These are phyloP conservation scores for Triticum urartu DNA, from an alignment of 176 grass and related monocot genomes.

Conservation along the genomic window DNA sequence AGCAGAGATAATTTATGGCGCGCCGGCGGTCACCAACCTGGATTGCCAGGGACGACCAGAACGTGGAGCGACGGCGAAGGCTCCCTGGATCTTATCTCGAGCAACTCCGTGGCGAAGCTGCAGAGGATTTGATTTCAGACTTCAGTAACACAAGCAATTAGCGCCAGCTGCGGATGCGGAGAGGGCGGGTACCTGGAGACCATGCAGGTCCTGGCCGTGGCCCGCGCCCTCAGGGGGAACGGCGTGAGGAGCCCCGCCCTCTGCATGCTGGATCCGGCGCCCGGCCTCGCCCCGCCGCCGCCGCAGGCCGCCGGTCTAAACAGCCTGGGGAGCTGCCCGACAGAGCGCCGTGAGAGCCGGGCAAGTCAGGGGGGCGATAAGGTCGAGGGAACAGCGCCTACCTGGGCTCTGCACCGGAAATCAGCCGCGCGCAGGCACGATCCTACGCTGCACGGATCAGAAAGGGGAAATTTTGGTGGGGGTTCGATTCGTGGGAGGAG, in stretches of 20 bases:
- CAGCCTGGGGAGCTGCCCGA: conserved; percentile 29
- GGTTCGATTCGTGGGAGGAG: background rate
- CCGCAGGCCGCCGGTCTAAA: background rate
- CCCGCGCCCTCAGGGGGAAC: conserved; percentile 22
- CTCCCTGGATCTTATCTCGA: conserved; percentile 73
- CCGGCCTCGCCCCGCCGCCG: background rate
- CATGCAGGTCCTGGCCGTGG: conserved; percentile 18
- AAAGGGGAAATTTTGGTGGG: background rate
- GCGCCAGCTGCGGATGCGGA: background rate
- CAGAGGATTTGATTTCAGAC: background rate
- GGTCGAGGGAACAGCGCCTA: background rate
- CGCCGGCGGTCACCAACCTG: conserved; percentile 27
- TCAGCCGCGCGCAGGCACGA: conserved; percentile 22
- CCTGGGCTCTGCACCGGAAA: conserved; percentile 21
- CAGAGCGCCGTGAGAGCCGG: background rate
- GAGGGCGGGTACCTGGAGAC: conserved; percentile 45
- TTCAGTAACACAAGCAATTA: background rate
- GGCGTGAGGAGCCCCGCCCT: conserved; percentile 13
- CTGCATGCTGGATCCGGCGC: conserved; percentile 37
- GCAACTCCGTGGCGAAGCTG: conserved; percentile 67
- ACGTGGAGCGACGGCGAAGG: conserved; percentile 52
- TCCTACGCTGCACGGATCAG: background rate
- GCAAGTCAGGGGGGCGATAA: background rate
- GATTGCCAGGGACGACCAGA: conserved; percentile 77
- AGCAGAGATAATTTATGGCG: background rate